Evolutionary conservation across 495 filamentous ascomycete species (phyloP).

Genomic region (Arthonia radiata): DNA sequence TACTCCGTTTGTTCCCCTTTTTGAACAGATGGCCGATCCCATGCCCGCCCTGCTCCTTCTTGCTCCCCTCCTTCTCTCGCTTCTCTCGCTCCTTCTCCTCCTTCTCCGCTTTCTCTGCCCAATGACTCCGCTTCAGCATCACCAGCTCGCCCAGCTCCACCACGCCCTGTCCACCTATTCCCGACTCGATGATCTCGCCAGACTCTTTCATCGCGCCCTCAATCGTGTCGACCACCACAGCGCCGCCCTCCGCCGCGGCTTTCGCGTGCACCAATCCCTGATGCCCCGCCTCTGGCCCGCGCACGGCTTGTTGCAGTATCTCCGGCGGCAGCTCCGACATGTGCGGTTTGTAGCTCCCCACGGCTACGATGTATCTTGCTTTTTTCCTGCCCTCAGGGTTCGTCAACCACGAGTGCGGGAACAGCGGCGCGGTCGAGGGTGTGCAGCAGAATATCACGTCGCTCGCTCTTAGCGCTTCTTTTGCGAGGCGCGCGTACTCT

Average conservation of each 20-base stretch:
- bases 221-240: conserved; percentile 61
- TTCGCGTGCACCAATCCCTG: conserved; percentile 41
- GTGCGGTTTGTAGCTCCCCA: conserved; percentile 60
- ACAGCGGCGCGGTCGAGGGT: conserved; percentile 34
- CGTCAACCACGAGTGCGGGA: conserved; percentile 38
- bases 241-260: conserved; percentile 45
- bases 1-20: too few relatives aligned
- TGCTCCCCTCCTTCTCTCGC: conserved; percentile 6
- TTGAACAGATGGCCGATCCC: too few relatives aligned
- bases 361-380: conserved; percentile 50
- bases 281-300: conserved; percentile 18
- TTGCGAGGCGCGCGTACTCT: conserved; percentile 42
- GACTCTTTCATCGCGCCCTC: conserved; percentile 62
- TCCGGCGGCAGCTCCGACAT: conserved; percentile 73
- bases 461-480: conserved; percentile 37
- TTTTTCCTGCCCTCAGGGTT: conserved; percentile 43
- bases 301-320: conserved; percentile 42
- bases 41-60: conserved; percentile 3
- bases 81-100: conserved; percentile 14
- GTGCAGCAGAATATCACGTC: conserved; percentile 68
- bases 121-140: conserved; percentile 36
- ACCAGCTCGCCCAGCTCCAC: conserved; percentile 68
- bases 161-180: conserved; percentile 40
- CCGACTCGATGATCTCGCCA: conserved; percentile 68
- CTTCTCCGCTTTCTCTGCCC: conserved; percentile 11